A percentile compares a stretch with the other conserved stretches of the same genome.
phyloP scores from a whole-genome alignment of 495 filamentous ascomycete species.

The Bombardia bombarda region DNA sequence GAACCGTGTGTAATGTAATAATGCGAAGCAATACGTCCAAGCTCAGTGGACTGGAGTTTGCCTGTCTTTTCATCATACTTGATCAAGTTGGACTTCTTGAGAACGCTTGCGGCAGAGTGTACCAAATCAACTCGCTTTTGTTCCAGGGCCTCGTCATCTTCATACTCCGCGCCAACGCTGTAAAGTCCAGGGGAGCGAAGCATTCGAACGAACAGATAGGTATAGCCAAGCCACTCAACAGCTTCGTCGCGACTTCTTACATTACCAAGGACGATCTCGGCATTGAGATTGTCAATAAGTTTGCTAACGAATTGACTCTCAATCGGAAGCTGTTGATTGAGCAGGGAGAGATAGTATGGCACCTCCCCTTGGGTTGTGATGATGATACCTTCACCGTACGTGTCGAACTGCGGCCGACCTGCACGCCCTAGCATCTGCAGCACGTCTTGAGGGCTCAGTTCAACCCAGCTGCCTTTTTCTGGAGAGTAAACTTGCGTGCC shows the following conservation, averaged over 20 bases:
- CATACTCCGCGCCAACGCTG: slow-evolving; percentile 91
- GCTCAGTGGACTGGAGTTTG: slow-evolving; percentile 81
- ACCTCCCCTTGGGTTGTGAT: slow-evolving; percentile 93
- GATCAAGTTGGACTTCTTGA: slow-evolving; percentile 80
- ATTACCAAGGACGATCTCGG: slow-evolving; percentile 92
- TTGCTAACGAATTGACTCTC: slow-evolving; percentile 93
- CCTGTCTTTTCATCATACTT: slow-evolving; percentile 96
- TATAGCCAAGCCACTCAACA: slow-evolving; percentile 98
- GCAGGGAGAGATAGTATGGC: slow-evolving; percentile 89
- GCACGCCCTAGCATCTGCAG: slow-evolving; percentile 98
- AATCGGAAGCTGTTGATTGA: slow-evolving; percentile 96
- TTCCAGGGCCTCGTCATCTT: slow-evolving; percentile 82
- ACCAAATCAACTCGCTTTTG: slow-evolving; percentile 95
- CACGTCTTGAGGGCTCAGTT: slow-evolving; percentile 94
- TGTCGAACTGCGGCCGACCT: slow-evolving; percentile 93
- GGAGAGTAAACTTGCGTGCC: slow-evolving; percentile 97
- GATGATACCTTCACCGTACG: slow-evolving; percentile 96
- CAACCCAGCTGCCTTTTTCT: slow-evolving; percentile 98
- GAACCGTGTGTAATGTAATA: slow-evolving; percentile 97
- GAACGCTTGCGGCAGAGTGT: slow-evolving; percentile 81
- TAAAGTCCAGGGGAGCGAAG: slow-evolving; percentile 92
- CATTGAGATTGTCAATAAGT: slow-evolving; percentile 93
- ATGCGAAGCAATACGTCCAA: slow-evolving; percentile 90
- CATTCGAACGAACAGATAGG: slow-evolving; percentile 97
- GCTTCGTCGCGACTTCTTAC: slow-evolving; percentile 89